Evolutionary conservation across 345 rosid genomes (phyloP).

Genomic region (Draba incana): DNA sequence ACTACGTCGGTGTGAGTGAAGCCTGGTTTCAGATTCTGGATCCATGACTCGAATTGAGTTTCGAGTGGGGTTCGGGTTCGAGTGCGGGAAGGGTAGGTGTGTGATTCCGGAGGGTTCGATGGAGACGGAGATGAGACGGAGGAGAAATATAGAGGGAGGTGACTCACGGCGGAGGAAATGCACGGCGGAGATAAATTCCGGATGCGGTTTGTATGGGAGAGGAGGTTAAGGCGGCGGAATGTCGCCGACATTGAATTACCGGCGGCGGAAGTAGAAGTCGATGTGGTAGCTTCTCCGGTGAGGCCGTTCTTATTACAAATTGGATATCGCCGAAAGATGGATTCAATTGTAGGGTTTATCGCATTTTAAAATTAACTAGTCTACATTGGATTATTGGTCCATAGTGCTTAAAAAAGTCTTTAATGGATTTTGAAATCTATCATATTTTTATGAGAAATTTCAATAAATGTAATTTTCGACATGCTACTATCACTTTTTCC

Average conservation of each 20-base stretch:
- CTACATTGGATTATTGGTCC: too few relatives aligned
- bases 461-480: too few relatives aligned
- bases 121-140: conserved; percentile 28
- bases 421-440: too few relatives aligned
- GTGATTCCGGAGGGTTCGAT: conserved; percentile 17
- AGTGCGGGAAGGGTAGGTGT: conserved; percentile 34
- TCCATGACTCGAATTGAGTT: conserved; percentile 82
- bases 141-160: conserved; percentile 26
- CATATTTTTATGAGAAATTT: too few relatives aligned
- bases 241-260: conserved; percentile 41
- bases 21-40: conserved; percentile 75
- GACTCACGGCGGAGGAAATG: conserved; percentile 35
- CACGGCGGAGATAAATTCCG: conserved; percentile 3
- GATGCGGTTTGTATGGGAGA: conserved; percentile 14
- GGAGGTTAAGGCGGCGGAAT: conserved; percentile 44
- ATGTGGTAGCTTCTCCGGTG: background rate
- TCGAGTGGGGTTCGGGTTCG: conserved; percentile 76
- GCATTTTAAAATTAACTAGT: background rate
- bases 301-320: conserved; percentile 3
- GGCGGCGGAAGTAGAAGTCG: conserved; percentile 1
- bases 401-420: too few relatives aligned
- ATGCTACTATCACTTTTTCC: too few relatives aligned
- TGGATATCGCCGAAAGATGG: background rate
- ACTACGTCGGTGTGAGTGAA: conserved; percentile 74
- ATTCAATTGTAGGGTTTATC: background rate